phyloP scores from a whole-genome alignment of 371 early-diverging fungal genomes.

The Rhizopus arrhizus region DNA sequence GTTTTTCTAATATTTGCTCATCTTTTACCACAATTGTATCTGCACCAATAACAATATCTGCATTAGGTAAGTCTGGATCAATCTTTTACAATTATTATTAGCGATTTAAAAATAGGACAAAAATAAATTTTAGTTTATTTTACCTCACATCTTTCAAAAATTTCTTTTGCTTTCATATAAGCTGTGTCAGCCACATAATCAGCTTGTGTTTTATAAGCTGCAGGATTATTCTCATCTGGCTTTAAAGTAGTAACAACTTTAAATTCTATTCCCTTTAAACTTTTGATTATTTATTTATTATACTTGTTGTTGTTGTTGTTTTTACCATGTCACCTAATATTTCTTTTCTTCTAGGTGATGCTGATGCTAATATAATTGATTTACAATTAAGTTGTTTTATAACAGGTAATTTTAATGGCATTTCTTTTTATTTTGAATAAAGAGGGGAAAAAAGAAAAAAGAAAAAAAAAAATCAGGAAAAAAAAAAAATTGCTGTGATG shows the following conservation, averaged over 20 bases:
- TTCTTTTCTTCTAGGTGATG: conserved; percentile 80
- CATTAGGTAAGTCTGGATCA: conserved; percentile 33
- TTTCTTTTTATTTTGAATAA: conserved; percentile 2
- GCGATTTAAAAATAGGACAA: conserved; percentile 1
- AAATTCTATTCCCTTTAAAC: conserved; percentile 58
- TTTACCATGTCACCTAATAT: conserved; percentile 67
- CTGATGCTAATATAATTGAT: conserved; percentile 76
- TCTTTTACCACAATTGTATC: conserved; percentile 79
- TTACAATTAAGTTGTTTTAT: conserved; percentile 40
- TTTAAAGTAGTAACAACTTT: conserved; percentile 54
- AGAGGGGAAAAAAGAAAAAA: conserved; percentile 1
- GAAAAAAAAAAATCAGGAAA: not conserved
- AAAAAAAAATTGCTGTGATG: not conserved
- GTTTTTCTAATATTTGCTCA: conserved; percentile 64
- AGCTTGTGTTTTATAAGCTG: conserved; percentile 25
- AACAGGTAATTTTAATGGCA: conserved; percentile 29
- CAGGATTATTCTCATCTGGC: conserved; percentile 41
- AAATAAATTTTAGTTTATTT: not conserved
- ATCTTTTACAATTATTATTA: conserved; percentile 12
- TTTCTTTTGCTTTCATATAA: conserved; percentile 41
- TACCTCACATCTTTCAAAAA: conserved; percentile 42
- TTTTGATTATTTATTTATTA: not conserved
- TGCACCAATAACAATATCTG: conserved; percentile 75
- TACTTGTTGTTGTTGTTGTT: not conserved
- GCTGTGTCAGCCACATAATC: conserved; percentile 48